Evolutionary conservation across 164 flowering plant species (phyloP), one percentile per base, ranked within the genome.

Genomic region (Vitis cinerea): DNA sequence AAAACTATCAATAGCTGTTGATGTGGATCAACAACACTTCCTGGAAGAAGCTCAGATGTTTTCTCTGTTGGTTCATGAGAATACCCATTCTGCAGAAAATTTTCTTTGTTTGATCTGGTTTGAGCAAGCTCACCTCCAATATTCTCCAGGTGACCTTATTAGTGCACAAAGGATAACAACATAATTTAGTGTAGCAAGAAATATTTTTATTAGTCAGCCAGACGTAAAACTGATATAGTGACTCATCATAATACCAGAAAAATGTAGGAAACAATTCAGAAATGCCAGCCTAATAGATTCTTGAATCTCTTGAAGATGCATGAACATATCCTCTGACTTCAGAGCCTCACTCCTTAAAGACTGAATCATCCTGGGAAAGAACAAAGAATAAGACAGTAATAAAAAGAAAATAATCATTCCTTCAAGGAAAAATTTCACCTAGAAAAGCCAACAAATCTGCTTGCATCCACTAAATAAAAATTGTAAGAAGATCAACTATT

Each of bases 261-360:
- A 96, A 82, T 96, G 93, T 27, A 96, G 76, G 76, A 91, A 88
- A 79, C 95, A 90, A 79, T 93, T 96, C 78, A 96, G 76, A 79
- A 92, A 84, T 50, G 99, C 86, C 67, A 96, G 83, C 68, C 97
- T 84, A 57, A 93, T 83, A 68, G 99, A 88, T 79, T 88, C 95
- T 76, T 86, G 92, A 76, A 87, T 89, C 86, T 92, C 99, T 80
- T 88, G 93, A 70, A 93, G 85, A 61, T 85, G 95, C 56, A 71
- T 50, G 81, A 81, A 86, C 67, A 84, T 83, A 72, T 87, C 92
- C 64, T 91, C 97, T 48, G 92, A 84, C 74, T 83, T 91, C 62
- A 81, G 66, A 52, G 88, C 89, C 75, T 93, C 98, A 67, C 71
- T 77, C 81, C 74, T 83, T 56, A 90, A 71, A 67, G 86, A 84